Conservation (phyloP, 441 rosid species). For the Arabidopsis hybrid region DNA sequence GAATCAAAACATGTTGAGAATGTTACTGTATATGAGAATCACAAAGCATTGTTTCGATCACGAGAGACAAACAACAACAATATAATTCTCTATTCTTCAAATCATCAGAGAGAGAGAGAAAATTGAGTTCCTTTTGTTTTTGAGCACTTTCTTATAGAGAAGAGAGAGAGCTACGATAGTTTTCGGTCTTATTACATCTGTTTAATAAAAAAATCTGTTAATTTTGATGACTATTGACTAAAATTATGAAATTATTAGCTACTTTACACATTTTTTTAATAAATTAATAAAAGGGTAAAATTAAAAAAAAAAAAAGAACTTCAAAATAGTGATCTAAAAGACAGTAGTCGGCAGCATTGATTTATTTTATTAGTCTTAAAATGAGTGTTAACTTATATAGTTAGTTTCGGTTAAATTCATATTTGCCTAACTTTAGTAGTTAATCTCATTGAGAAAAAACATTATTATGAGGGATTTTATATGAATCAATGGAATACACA, state of each 20-base stretch:
- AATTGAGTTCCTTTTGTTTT: not conserved
- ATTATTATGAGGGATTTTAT: not conserved
- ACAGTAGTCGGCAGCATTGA: not conserved
- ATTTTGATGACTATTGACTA: not conserved
- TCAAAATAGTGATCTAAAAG: not conserved
- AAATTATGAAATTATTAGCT: not conserved
- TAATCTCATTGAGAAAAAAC: not conserved
- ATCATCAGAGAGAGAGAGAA: not conserved
- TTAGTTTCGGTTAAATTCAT: not conserved
- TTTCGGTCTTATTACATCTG: not conserved
- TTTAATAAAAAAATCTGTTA: not conserved
- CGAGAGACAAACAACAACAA: constrained; percentile 8
- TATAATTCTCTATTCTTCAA: constrained; percentile 28
- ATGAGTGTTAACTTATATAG: not conserved
- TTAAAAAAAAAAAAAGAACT: too few relatives aligned
- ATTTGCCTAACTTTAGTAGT: not conserved
- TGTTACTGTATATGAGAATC: constrained; percentile 4
- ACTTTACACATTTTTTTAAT: not conserved
- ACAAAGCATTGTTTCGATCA: constrained; percentile 22
- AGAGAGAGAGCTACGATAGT: too few relatives aligned
- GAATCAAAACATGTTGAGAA: constrained; percentile 4
- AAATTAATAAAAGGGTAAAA: not conserved
- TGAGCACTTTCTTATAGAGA: not conserved
- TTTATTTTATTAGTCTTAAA: not conserved
- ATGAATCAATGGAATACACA: not conserved